Evolutionary conservation across 176 grass and related monocot species (phyloP).

Genomic region (Eragrostis nindensis): DNA sequence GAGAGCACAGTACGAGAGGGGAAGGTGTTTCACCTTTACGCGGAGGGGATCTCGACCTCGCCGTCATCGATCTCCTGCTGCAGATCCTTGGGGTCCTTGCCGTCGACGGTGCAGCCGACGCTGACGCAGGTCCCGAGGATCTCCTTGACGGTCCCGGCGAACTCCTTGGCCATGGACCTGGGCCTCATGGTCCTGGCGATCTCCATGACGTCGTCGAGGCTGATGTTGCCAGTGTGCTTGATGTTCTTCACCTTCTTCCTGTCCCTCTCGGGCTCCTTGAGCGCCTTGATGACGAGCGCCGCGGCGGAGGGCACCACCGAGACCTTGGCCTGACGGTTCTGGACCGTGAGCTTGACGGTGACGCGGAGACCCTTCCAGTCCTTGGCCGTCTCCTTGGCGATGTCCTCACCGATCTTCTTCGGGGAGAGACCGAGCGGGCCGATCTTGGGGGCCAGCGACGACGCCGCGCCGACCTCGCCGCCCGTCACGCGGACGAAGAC

Average conservation of each 20-base stretch:
- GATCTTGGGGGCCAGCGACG: slow-evolving; percentile 88
- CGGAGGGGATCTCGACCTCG: slow-evolving; percentile 74
- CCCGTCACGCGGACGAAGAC: slow-evolving; percentile 92
- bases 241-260: slow-evolving; percentile 85
- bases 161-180: slow-evolving; percentile 86
- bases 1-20: background rate
- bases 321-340: slow-evolving; percentile 96
- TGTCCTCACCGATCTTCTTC: slow-evolving; percentile 97
- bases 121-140: slow-evolving; percentile 84
- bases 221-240: slow-evolving; percentile 83
- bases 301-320: slow-evolving; percentile 83
- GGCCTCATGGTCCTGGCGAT: slow-evolving; percentile 65
- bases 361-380: slow-evolving; percentile 96
- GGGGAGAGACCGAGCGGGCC: slow-evolving; percentile 92
- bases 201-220: slow-evolving; percentile 77
- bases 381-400: slow-evolving; percentile 97
- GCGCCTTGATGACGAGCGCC: slow-evolving; percentile 82
- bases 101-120: slow-evolving; percentile 81
- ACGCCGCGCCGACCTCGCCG: slow-evolving; percentile 88
- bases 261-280: slow-evolving; percentile 87
- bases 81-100: slow-evolving; percentile 86
- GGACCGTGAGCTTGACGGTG: slow-evolving; percentile 94
- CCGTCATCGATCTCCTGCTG: slow-evolving; percentile 76
- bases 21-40: slow-evolving; percentile 34
- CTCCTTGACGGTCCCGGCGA: slow-evolving; percentile 74